Conservation (phyloP, 345 rosid species). For the Bruguiera parviflora region DNA sequence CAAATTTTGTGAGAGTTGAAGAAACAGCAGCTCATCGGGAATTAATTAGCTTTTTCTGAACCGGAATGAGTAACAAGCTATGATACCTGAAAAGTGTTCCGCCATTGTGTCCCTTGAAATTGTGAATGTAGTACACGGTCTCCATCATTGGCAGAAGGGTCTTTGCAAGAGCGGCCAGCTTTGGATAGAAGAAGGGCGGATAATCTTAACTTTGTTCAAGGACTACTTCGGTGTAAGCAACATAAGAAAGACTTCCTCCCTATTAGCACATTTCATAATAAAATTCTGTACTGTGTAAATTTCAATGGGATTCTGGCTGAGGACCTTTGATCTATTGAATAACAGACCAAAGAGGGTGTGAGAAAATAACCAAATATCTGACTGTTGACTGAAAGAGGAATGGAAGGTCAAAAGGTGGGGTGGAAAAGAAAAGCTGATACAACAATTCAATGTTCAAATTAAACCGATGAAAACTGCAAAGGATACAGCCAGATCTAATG, state of each 20-base stretch:
- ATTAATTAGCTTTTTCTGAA: background rate
- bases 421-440: background rate
- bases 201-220: constrained; percentile 56
- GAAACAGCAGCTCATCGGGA: background rate
- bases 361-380: no score
- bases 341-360: no score
- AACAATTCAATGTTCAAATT: background rate
- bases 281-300: no score
- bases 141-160: constrained; percentile 78
- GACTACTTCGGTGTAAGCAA: constrained; percentile 22
- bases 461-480: constrained; percentile 11
- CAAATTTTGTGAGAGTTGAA: background rate
- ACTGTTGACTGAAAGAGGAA: background rate
- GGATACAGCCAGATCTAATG: constrained; percentile 96
- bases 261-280: no score
- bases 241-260: background rate
- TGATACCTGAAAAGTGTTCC: constrained; percentile 86
- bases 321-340: no score
- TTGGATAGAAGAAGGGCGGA: constrained; percentile 90
- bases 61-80: background rate
- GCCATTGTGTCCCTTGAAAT: constrained; percentile 80
- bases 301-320: no score
- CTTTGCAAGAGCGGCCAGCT: constrained; percentile 72
- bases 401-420: background rate
- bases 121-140: constrained; percentile 91